Evolutionary conservation across 2,329 filamentous ascomycete species (phyloP), one percentile per base, ranked within the genome.

Genomic region (Lasiodiplodia gonubiensis): DNA sequence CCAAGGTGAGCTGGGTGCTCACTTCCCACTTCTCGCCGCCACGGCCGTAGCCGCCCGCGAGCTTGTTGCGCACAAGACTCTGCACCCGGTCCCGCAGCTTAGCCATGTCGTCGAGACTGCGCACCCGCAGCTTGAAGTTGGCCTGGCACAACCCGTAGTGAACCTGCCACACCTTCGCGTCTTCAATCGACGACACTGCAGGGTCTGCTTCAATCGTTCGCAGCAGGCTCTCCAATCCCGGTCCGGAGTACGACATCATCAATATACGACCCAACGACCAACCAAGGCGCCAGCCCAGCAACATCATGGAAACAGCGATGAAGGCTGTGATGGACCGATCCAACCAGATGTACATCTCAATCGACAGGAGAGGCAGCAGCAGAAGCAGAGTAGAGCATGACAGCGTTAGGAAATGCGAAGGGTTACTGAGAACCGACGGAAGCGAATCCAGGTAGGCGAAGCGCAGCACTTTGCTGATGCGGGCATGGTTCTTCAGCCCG

Each of bases 141-240:
- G 95, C 95, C 91, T 98, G 97, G 75, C 93, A 97, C 49, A 98
- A 84, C 1, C 94, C 94, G 77, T 98, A 97, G 80, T 99, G 95
- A 16, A 97, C 95, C 82, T 99, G 95, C 95, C 95, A 99, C 79
- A 99, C 97, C 76, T 93, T 90, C 1, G 94, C 94, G 74, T 97
- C 94, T 68, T 97, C 92, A 55, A 99, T 89, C 1, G 86, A 86
- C 53, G 86, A 86, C 30, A 98, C 89, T 66, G 86, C 86, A 1
- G 91, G 88, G 73, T 97, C 93, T 1, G 89, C 86, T 77, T 93
- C 90, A 63, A 99, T 94, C 77, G 97, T 93, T 7, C 53, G 46
- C 67, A 88, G 87, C 73, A 97, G 84, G n/a, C 97, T 90, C 25
- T 90, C 89, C 3, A 88, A 85, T 4, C 87, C 78, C 52, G 79